A percentile compares a stretch with the other conserved stretches of the same genome.
Evolutionary conservation across 2,329 filamentous ascomycete genomes (phyloP).

Genomic region (Cordyceps javanica): DNA sequence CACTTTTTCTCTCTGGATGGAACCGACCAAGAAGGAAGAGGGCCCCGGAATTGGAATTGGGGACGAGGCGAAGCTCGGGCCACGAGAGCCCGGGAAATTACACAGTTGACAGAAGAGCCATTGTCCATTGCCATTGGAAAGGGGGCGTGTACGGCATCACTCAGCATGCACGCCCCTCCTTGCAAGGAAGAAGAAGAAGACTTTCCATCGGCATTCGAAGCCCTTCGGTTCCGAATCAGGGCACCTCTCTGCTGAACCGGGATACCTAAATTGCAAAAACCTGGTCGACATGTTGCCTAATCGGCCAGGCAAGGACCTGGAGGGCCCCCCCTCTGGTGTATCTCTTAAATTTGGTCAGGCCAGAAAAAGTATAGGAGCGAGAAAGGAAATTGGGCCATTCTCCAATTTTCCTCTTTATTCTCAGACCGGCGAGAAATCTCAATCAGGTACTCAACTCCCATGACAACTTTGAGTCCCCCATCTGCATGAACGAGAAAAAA

Average conservation of each 20-base stretch:
- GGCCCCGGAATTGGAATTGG: neutral
- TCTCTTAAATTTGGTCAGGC: neutral
- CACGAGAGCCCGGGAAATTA: constrained; percentile 2
- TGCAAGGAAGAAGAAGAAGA: too few relatives aligned
- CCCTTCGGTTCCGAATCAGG: neutral
- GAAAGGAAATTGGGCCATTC: neutral
- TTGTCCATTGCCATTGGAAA: neutral
- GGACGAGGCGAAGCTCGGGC: neutral
- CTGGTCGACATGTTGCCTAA: neutral
- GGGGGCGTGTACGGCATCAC: too few relatives aligned
- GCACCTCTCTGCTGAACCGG: neutral
- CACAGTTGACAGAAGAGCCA: neutral
- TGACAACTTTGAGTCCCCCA: neutral
- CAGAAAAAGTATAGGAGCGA: neutral
- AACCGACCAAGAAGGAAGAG: neutral
- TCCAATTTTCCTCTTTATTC: neutral
- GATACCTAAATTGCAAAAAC: too few relatives aligned
- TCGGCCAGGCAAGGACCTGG: too few relatives aligned
- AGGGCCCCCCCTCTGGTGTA: too few relatives aligned
- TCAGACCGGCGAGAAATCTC: neutral
- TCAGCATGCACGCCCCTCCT: too few relatives aligned
- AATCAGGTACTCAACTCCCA: constrained; percentile 1
- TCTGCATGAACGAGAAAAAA: neutral
- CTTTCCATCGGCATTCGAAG: too few relatives aligned
- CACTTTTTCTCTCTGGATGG: neutral